Evolutionary conservation across 176 grass and related monocot species (phyloP).

Genomic region (Triticum urartu): DNA sequence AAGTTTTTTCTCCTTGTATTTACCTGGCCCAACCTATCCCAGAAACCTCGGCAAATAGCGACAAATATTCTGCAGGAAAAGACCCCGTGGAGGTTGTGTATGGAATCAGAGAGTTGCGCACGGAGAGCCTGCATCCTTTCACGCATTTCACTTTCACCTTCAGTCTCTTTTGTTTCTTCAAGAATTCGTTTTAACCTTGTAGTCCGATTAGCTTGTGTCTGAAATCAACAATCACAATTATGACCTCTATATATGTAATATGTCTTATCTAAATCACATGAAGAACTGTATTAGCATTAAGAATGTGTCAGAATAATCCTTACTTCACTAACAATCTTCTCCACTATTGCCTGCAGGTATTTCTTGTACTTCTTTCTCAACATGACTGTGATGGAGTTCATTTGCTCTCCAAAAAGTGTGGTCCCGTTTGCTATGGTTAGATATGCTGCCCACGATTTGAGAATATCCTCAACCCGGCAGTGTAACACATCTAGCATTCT

Average conservation of each 20-base stretch:
- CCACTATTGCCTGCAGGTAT: conserved; percentile 74
- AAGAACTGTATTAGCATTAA: background rate
- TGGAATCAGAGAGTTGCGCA: conserved; percentile 67
- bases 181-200: conserved; percentile 84
- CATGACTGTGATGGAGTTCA: conserved; percentile 87
- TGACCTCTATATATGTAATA: background rate
- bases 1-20: conserved; percentile 22
- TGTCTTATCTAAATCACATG: background rate
- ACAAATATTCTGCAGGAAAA: conserved; percentile 89
- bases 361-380: conserved; percentile 94
- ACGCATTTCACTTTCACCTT: conserved; percentile 75
- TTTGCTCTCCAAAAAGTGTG: conserved; percentile 78
- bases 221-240: conserved; percentile 19
- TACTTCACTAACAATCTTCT: conserved; percentile 84
- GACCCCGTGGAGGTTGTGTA: conserved; percentile 75
- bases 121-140: conserved; percentile 81
- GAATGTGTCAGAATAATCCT: conserved; percentile 18
- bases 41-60: conserved; percentile 84
- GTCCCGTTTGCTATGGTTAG: conserved; percentile 62
- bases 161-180: conserved; percentile 81
- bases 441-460: conserved; percentile 79
- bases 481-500: conserved; percentile 93
- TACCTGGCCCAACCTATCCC: conserved; percentile 92
- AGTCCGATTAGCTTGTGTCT: conserved; percentile 66
- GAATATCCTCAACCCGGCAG: conserved; percentile 66